Evolutionary conservation across 148 eudicot genomes (phyloP).

Genomic region (Diospyros kaki): DNA sequence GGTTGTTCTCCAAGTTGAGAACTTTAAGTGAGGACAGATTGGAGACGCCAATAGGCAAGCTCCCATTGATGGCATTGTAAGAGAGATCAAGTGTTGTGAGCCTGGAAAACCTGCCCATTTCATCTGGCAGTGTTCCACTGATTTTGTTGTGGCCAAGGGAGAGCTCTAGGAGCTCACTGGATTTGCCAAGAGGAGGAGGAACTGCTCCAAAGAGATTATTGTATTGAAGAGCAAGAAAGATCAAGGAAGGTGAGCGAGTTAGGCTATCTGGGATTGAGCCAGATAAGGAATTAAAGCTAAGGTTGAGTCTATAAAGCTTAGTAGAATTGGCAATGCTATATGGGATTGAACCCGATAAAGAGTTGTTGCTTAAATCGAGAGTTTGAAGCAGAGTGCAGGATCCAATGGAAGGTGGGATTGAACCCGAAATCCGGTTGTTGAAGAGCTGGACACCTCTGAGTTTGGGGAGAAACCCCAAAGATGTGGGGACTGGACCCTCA

Average conservation of each 20-base stretch:
- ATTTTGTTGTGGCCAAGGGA: constrained; percentile 33
- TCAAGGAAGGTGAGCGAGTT: constrained; percentile 36
- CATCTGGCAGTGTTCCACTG: constrained; percentile 32
- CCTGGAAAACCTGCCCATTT: constrained; percentile 43
- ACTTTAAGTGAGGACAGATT: constrained; percentile 45
- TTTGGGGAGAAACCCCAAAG: constrained; percentile 55
- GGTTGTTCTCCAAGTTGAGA: constrained; percentile 50
- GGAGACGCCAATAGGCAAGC: constrained; percentile 45
- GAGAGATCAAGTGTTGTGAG: constrained; percentile 54
- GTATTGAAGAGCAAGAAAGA: constrained; percentile 45
- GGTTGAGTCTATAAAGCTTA: constrained; percentile 62
- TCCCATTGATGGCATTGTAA: constrained; percentile 53
- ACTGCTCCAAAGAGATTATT: constrained; percentile 44
- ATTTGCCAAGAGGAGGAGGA: constrained; percentile 27
- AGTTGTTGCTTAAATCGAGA: constrained; percentile 62
- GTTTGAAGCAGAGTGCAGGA: constrained; percentile 56
- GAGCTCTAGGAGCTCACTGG: constrained; percentile 25
- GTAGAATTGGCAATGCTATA: constrained; percentile 48
- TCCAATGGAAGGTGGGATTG: constrained; percentile 67
- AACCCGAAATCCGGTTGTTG: constrained; percentile 61
- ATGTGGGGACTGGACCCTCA: constrained; percentile 55
- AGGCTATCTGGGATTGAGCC: constrained; percentile 57
- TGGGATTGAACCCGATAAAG: constrained; percentile 53
- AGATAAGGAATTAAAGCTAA: constrained; percentile 59
- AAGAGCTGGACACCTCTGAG: constrained; percentile 74